Evolutionary conservation across 2,329 filamentous ascomycete species (phyloP), one percentile per base, ranked within the genome.

Genomic region (Penicillium sp.): DNA sequence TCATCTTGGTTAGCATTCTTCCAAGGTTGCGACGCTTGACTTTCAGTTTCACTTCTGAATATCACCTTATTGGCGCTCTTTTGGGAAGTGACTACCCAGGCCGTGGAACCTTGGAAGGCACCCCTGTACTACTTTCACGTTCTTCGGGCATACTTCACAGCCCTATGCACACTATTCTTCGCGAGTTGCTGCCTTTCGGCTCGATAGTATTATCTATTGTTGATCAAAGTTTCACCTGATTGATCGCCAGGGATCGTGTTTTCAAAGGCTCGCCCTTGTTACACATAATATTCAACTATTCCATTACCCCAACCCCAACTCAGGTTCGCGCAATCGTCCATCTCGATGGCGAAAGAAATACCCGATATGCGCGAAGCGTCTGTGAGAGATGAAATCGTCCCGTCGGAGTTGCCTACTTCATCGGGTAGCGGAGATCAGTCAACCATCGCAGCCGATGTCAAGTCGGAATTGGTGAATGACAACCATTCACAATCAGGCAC

Each of bases 401-500:
- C 48, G 21, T 53, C 50, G 36, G 16, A 50, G 2, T 32, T 29
- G 27, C 44, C 52, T 14, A 22, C 43, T 22, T 49, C 56, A 21
- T 46, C 46, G 34, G 43, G 31, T 9, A 51, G 18, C 14, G 16
- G 45, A 46, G 47, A 56, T n/a, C 49, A 55, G 50, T 50, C 51
- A 8, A 43, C 43, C 29, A 38, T 22, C 22, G 36, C 24, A 39
- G 46, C 29, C 13, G 48, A 46, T 0, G 43, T 32, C 3, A 36
- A 57, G n/a, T 21, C 43, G 2, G 56, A 55, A 22, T 49, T 54
- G 14, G 55, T 65, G 8, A 39, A 57, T 40, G 60, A 63, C 32
- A 31, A 46, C n/a, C 52, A 64, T 13, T 60, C 58, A 9, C 51
- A 52, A 44, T 68, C 63, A 29, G 53, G 36, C 36, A 24, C 34